These are phyloP conservation scores for Volvox africanus DNA, from an alignment of 139 green algal species.

Conservation along the genomic window DNA sequence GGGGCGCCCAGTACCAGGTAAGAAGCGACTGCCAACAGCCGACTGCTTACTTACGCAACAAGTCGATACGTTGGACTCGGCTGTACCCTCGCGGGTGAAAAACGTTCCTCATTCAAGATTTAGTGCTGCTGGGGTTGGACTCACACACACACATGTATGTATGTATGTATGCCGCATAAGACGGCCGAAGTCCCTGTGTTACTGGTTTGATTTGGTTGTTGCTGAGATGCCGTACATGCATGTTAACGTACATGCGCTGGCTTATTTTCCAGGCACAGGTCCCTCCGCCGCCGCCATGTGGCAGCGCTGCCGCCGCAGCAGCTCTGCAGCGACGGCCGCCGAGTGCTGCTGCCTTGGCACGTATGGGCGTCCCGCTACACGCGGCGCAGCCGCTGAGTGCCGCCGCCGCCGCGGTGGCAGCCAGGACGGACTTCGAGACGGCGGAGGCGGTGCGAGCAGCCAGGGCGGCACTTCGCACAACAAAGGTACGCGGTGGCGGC, in stretches of 20 bases:
- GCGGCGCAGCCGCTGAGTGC: slow-evolving; percentile 11
- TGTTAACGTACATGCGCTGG: no score
- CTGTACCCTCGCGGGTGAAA: no score
- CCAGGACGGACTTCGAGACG: background rate
- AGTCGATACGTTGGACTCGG: no score
- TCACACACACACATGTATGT: no score
- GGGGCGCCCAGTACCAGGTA: slow-evolving; percentile 32
- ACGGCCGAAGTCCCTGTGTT: no score
- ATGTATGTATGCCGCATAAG: no score
- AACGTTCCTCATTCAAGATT: no score
- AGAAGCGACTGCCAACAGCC: background rate
- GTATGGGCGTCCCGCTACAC: slow-evolving; percentile 1
- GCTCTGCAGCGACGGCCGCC: background rate
- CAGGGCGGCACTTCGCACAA: background rate
- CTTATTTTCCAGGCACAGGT: background rate
- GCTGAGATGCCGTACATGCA: no score
- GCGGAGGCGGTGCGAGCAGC: background rate
- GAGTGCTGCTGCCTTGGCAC: background rate
- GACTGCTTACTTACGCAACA: no score
- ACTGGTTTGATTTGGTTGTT: no score
- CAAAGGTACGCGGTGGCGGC: background rate
- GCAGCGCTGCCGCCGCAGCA: background rate
- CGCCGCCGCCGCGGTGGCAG: background rate
- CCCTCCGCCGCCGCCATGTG: background rate
- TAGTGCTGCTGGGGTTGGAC: no score